Conservation (phyloP, 2,329 filamentous ascomycete species). For the Albophoma yamanashiensis region DNA sequence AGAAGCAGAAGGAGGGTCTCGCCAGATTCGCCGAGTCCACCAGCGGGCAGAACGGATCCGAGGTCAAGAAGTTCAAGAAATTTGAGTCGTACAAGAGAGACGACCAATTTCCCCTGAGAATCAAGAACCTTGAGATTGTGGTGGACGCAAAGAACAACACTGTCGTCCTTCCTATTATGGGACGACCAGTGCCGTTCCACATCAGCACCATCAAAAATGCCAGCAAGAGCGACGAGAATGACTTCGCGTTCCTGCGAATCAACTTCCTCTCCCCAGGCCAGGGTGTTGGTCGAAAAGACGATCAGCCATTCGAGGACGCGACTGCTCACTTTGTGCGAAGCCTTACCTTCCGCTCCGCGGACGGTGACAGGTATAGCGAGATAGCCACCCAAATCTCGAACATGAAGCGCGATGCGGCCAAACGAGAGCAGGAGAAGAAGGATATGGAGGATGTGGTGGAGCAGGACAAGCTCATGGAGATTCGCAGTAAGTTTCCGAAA, state of each 20-base stretch:
- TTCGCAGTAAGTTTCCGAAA: conserved; percentile 56
- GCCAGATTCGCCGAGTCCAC: conserved; percentile 79
- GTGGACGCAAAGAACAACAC: conserved; percentile 87
- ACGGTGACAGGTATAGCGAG: conserved; percentile 79
- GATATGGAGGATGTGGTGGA: conserved; percentile 99
- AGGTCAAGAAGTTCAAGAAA: conserved; percentile 96
- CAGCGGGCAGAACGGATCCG: conserved; percentile 74
- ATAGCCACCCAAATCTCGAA: conserved; percentile 91
- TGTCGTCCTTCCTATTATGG: conserved; percentile 92
- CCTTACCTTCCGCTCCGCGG: conserved; percentile 85
- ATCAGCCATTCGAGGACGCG: conserved; percentile 95
- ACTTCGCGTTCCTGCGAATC: conserved; percentile 88
- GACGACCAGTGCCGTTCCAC: conserved; percentile 92
- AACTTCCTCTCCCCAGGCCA: conserved; percentile 97
- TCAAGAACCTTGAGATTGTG: conserved; percentile 79
- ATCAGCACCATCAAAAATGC: conserved; percentile 98
- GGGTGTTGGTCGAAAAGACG: conserved; percentile 92
- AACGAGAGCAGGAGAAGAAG: conserved; percentile 97
- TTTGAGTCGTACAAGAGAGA: conserved; percentile 99
- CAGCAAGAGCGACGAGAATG: conserved; percentile 92
- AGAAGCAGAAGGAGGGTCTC: conserved; percentile 84
- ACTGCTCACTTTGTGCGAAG: conserved; percentile 93
- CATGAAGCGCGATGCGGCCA: conserved; percentile 84
- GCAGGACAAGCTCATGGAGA: conserved; percentile 93
- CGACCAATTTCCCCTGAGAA: conserved; percentile 75